Conservation (phyloP, 1,139 yeast genomes). For the Debaryomyces psychrophilus region DNA sequence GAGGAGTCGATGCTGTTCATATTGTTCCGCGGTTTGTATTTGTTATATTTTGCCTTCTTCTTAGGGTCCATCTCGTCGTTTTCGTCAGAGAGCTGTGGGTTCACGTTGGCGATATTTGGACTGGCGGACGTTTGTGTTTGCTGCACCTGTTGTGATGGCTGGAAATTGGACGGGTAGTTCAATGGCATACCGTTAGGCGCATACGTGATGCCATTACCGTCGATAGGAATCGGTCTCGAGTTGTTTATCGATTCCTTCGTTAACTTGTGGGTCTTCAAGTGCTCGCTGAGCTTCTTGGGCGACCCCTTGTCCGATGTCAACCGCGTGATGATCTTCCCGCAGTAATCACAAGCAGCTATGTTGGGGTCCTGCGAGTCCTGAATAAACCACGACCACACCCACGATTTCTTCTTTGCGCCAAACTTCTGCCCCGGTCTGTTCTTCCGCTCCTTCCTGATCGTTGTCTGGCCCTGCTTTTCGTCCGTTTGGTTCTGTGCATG, state of each 20-base stretch:
- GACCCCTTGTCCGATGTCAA: conserved; percentile 59
- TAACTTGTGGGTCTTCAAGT: conserved; percentile 57
- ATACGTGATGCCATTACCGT: conserved; percentile 43
- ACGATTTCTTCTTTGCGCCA: conserved; percentile 61
- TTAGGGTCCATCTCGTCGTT: conserved; percentile 12
- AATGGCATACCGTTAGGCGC: conserved; percentile 33
- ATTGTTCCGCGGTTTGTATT: conserved; percentile 11
- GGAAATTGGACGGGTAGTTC: conserved; percentile 18
- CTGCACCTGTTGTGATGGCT: conserved; percentile 13
- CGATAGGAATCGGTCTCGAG: conserved; percentile 39
- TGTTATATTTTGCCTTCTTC: conserved; percentile 12
- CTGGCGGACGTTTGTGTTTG: conserved; percentile 10
- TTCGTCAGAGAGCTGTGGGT: conserved; percentile 9
- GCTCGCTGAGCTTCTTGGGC: conserved; percentile 62
- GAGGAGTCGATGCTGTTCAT: conserved; percentile 13
- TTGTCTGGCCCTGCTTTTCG: conserved; percentile 12
- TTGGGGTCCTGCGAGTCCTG: conserved; percentile 54
- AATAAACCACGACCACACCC: conserved; percentile 67
- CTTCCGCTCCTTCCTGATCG: conserved; percentile 29
- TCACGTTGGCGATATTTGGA: conserved; percentile 5
- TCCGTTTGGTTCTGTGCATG: conserved; percentile 10
- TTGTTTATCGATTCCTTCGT: conserved; percentile 40
- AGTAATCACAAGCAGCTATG: conserved; percentile 56
- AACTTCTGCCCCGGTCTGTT: conserved; percentile 56
- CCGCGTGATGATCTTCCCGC: conserved; percentile 53